These are phyloP conservation scores for Boletus coccyginus DNA, from an alignment of 768 basidiomycete species.

Conservation along the genomic window DNA sequence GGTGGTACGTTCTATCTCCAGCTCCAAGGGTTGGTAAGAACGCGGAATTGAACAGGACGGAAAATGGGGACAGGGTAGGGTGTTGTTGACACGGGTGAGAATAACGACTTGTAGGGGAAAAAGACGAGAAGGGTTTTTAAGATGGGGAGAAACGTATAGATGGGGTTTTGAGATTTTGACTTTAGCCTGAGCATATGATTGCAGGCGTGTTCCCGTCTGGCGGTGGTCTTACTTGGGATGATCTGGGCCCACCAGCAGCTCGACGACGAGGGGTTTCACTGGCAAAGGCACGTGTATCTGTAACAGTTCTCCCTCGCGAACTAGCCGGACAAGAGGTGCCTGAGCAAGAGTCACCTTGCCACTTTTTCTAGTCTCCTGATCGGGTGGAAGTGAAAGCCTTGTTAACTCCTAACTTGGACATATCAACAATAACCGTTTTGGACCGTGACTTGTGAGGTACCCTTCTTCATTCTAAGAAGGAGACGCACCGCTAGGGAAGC, in stretches of 20 bases:
- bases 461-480: too few relatives aligned
- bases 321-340: not conserved
- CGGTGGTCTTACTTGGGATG: not conserved
- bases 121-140: not conserved
- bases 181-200: not conserved
- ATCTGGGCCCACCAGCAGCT: too few relatives aligned
- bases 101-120: not conserved
- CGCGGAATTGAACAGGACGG: not conserved
- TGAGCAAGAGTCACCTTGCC: not conserved
- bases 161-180: not conserved
- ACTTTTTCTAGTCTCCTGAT: not conserved
- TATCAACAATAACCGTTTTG: not conserved
- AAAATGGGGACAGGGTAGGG: too few relatives aligned
- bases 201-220: not conserved
- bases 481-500: not conserved
- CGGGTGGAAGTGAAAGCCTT: not conserved
- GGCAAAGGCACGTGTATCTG: not conserved
- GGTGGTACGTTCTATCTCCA: not conserved
- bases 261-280: too few relatives aligned
- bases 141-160: not conserved
- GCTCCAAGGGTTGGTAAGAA: not conserved
- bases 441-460: not conserved
- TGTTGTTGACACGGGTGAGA: not conserved
- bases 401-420: conserved; percentile 16
- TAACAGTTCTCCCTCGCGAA: not conserved